phyloP scores from a whole-genome alignment of 2,329 filamentous ascomycete genomes.

The Aureobasidium leucospermi region DNA sequence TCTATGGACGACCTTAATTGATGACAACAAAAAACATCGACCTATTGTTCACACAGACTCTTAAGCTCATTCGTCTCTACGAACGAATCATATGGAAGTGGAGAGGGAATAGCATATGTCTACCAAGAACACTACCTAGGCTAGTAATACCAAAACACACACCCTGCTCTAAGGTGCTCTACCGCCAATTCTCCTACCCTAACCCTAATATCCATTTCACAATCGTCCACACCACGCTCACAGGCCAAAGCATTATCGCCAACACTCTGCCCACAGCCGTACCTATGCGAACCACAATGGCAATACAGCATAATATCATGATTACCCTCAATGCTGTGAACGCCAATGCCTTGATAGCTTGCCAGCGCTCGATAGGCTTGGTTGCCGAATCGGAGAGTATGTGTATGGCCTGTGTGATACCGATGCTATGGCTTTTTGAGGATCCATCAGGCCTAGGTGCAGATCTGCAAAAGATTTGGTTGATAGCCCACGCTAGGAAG shows the following conservation, averaged over 20 bases:
- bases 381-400: constrained; percentile 17
- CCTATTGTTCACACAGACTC: too few relatives aligned
- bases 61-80: too few relatives aligned
- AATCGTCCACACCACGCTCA: constrained; percentile 22
- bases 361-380: constrained; percentile 20
- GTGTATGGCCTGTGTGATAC: constrained; percentile 15
- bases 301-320: constrained; percentile 21
- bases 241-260: constrained; percentile 24
- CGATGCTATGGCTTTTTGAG: constrained; percentile 2
- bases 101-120: too few relatives aligned
- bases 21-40: too few relatives aligned
- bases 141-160: not conserved
- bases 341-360: constrained; percentile 21
- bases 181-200: not conserved
- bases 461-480: not conserved
- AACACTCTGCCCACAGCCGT: constrained; percentile 22
- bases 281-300: constrained; percentile 22
- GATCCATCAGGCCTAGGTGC: constrained; percentile 9
- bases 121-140: not conserved
- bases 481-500: not conserved
- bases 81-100: too few relatives aligned
- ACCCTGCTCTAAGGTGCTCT: too few relatives aligned
- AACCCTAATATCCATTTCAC: constrained; percentile 21
- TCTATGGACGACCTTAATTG: too few relatives aligned
- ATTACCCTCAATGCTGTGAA: constrained; percentile 20